Percentiles rank a stretch among this genome's conserved stretches.
Conservation (phyloP, 257 asterid species). For the Solanum arcanum region DNA sequence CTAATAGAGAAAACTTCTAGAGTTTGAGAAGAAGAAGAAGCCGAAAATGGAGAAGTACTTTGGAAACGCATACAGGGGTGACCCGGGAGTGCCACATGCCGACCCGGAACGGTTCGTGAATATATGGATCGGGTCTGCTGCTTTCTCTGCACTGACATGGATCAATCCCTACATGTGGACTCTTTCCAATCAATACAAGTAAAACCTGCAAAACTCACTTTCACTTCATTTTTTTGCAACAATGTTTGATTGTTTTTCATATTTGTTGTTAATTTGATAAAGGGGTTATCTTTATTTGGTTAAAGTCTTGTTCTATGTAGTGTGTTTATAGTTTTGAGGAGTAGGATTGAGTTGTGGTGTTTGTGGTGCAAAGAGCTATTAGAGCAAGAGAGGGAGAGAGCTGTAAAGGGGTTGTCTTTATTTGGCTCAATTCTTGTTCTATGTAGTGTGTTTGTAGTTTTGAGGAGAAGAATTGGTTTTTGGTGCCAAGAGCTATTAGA, state of each 20-base stretch:
- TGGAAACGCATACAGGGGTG: slow-evolving; percentile 89
- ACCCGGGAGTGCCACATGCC: slow-evolving; percentile 88
- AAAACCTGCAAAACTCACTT: neutral
- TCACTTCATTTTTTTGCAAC: neutral
- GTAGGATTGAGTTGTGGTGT: neutral
- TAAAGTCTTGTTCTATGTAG: neutral
- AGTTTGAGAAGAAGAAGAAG: neutral
- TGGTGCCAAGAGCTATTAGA: neutral
- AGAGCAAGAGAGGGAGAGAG: neutral
- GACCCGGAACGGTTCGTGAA: slow-evolving; percentile 48
- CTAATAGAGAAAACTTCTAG: neutral
- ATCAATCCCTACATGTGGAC: slow-evolving; percentile 79
- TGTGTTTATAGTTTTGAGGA: neutral
- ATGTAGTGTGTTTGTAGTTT: neutral
- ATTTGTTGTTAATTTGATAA: neutral
- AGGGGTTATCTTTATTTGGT: neutral
- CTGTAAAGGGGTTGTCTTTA: neutral
- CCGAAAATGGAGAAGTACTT: slow-evolving; percentile 76
- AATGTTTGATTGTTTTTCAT: neutral
- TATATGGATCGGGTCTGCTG: slow-evolving; percentile 66
- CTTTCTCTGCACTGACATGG: slow-evolving; percentile 73
- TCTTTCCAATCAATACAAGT: slow-evolving; percentile 71
- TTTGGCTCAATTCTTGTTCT: neutral
- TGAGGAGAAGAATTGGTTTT: neutral
- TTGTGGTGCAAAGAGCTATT: neutral